Evolutionary conservation across 2,329 filamentous ascomycete genomes (phyloP), one percentile per base, ranked within the genome.

Genomic region (Corinectria fuckeliana): DNA sequence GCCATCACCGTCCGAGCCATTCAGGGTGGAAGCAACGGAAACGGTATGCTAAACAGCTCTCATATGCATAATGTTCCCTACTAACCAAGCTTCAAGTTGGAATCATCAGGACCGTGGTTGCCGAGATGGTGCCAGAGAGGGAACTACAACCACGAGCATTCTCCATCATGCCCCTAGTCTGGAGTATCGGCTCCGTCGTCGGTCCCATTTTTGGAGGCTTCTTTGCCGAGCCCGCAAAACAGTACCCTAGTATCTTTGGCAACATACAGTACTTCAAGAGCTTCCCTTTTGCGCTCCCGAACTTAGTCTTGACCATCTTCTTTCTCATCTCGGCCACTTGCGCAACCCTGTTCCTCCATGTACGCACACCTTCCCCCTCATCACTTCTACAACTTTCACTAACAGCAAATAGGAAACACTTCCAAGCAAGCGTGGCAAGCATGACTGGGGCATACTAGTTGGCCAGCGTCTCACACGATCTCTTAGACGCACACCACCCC

Each of bases 101-200:
- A 1, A 97, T 97, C 62, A 89, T 97, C 63, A 81, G 93, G 65
- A 96, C 92, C 14, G 92, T 95, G 79, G 93, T 97, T 2, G 94
- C 94, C 0, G 94, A 97, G 75, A 88, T 97, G 83, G 93, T 97
- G 2, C 91, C 92, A 0, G 88, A 95, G 74, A 92, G 85, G 73
- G 90, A 93, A 71, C 81, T 97, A 6, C 94, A 97, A 71, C 93
- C 94, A 0, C 82, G 88, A 51, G 95, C 95, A 0, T 98, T 98
- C 75, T 93, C 90, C 64, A 82, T 98, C 44, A 97, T 98, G 93
- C 94, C 94, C 4, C 78, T 98, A 14, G 91, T 86, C 28, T 98
- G 92, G 90, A 93, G 89, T 10, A 80, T 97, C 51, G 94, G 94
- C 1, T 91, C 88, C 32, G 92, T 97, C 34, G 91, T 97, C 66